Conservation (phyloP, 805 yeast genomes). For the Candida namnaoensis region DNA sequence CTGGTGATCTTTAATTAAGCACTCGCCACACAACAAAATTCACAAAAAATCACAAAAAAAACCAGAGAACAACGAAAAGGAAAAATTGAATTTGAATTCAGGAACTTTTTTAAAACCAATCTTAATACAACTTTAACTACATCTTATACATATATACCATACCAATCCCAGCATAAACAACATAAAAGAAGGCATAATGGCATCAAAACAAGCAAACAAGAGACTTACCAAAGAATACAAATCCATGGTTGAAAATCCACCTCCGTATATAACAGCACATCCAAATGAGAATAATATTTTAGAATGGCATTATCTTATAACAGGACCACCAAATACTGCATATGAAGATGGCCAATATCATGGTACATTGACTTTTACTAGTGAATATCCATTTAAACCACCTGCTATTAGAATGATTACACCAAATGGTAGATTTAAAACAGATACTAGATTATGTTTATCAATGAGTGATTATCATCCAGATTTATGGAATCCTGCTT, state of each 20-base stretch:
- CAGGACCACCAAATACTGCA: conserved; percentile 89
- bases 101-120: too few relatives aligned
- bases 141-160: too few relatives aligned
- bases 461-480: conserved; percentile 96
- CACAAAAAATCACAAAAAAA: too few relatives aligned
- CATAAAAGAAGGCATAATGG: conserved; percentile 19
- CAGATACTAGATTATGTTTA: conserved; percentile 75
- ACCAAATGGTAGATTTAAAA: conserved; percentile 81
- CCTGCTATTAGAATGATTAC: conserved; percentile 86
- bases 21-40: too few relatives aligned
- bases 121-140: too few relatives aligned
- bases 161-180: too few relatives aligned
- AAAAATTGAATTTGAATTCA: too few relatives aligned
- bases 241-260: conserved; percentile 66
- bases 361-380: conserved; percentile 76
- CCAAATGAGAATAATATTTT: conserved; percentile 84
- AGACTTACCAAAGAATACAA: conserved; percentile 75
- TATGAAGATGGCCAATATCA: conserved; percentile 84
- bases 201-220: conserved; percentile 34
- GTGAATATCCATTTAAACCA: conserved; percentile 86
- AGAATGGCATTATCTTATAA: conserved; percentile 89
- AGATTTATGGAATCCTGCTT: conserved; percentile 92
- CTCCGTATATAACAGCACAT: conserved; percentile 76
- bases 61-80: too few relatives aligned
- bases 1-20: too few relatives aligned